Conservation (phyloP, 495 filamentous ascomycete genomes). For the Podospora pseudoanserina region DNA sequence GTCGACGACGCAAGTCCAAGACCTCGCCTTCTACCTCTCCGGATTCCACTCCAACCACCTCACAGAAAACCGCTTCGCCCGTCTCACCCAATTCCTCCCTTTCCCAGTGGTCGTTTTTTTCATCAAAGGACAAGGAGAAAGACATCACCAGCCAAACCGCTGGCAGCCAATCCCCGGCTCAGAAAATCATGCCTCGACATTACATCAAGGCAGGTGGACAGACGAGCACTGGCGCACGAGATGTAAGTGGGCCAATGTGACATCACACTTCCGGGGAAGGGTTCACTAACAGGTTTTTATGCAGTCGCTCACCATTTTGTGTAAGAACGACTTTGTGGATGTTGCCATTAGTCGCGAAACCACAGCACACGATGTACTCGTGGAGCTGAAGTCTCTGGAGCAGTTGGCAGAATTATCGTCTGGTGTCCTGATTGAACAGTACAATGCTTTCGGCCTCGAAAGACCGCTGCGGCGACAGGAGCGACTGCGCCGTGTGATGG, state of each 20-base stretch:
- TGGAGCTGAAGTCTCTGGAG: conserved; percentile 45
- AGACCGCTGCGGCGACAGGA: conserved; percentile 84
- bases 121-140: background rate
- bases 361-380: conserved; percentile 67
- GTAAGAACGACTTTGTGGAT: conserved; percentile 56
- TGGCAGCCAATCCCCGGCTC: background rate
- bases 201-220: background rate
- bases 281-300: background rate
- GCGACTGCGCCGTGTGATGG: conserved; percentile 80
- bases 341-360: conserved; percentile 71
- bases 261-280: background rate
- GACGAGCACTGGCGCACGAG: conserved; percentile 60
- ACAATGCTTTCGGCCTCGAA: conserved; percentile 71
- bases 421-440: conserved; percentile 72
- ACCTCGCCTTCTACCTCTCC: background rate
- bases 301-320: conserved; percentile 64
- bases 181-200: background rate
- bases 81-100: conserved; percentile 23
- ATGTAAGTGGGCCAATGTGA: conserved; percentile 47
- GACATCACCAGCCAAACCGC: background rate
- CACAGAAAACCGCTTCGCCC: conserved; percentile 17
- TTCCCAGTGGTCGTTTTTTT: background rate
- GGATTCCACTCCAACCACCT: conserved; percentile 7
- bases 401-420: conserved; percentile 56
- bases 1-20: conserved; percentile 19